Conservation (phyloP, 306 rosid species). For the Argentina anserina region DNA sequence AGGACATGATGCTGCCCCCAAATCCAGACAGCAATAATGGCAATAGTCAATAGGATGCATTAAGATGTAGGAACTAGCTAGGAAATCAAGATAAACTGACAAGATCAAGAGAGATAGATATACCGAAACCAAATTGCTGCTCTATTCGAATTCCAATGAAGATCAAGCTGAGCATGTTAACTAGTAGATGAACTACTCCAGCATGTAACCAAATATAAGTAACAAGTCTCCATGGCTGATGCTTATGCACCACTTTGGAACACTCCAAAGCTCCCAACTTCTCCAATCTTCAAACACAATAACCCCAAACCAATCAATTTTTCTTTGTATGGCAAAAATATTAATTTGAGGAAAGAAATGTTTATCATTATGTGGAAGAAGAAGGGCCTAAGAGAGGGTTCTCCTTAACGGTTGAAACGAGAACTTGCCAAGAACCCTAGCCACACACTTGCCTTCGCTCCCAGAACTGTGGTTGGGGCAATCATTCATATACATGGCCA, state of each 20-base stretch:
- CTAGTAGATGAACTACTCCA: conserved; percentile 69
- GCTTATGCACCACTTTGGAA: conserved; percentile 49
- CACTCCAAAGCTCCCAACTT: conserved; percentile 75
- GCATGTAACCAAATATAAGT: conserved; percentile 92
- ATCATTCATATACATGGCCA: conserved; percentile 62
- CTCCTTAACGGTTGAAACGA: conserved; percentile 71
- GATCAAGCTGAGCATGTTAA: conserved; percentile 71
- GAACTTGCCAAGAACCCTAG: conserved; percentile 52
- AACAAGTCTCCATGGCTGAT: conserved; percentile 85
- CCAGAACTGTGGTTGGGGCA: conserved; percentile 50
- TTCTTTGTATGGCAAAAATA: neutral
- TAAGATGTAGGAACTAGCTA: neutral
- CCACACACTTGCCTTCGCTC: conserved; percentile 49
- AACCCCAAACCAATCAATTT: neutral
- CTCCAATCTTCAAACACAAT: conserved; percentile 45
- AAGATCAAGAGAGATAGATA: conserved; percentile 30
- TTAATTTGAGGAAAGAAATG: neutral
- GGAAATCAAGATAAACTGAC: neutral
- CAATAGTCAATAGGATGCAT: neutral
- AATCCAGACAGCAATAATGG: conserved; percentile 55
- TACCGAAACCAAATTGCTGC: conserved; percentile 83
- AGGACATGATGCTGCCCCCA: conserved; percentile 69
- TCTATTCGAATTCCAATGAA: conserved; percentile 86
- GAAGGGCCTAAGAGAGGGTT: conserved; percentile 89
- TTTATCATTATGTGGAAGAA: conserved; percentile 55